Evolutionary conservation across 2,329 filamentous ascomycete species (phyloP), one percentile per base, ranked within the genome.

Genomic region (Colletotrichum musicola): DNA sequence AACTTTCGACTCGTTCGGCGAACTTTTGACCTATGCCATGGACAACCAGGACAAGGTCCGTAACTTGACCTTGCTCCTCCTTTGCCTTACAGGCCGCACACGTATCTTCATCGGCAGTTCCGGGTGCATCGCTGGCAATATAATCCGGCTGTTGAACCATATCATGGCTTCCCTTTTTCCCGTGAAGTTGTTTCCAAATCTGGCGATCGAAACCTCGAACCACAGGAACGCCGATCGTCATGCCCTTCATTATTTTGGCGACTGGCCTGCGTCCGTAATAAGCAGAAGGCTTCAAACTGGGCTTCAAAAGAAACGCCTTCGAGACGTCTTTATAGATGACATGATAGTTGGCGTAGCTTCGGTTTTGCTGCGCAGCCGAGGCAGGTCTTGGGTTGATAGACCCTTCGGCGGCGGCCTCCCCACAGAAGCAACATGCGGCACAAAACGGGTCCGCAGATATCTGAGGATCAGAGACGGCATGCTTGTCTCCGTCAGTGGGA

Each of bases 21-120:
- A 98, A 86, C 78, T 99, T 98, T 78, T 99, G 96, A 0, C 96
- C 96, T 71, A 99, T 98, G 2, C 96, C 96, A 75, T 99, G 96
- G 50, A 96, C 93, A 10, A 98, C 93, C 4, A 99, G 85, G 1
- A 98, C 88, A 7, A 99, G 84, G 75, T 99, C 96, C 1, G 92
- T 95, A 5, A 97, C 93, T 69, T 90, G 89, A 1, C 90, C 90
- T 30, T 85, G 84, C 49, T 88, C 83, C 76, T 89, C 86, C 77
- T 93, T 85, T 73, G 88, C 82, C 76, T 85, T 80, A 80, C 93
- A 92, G 75, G 90, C 86, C 71, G 83, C 73, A 78, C 90, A 89
- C 12, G 74, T 72, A 22, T 73, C 74, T 38, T 72, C 65, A 1
- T 64, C 62, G 5, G 68, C 55, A 44, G 60, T 70, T 40, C 74